Evolutionary conservation across 129 eudicot genomes (phyloP).

Genomic region (Solidago caesia): DNA sequence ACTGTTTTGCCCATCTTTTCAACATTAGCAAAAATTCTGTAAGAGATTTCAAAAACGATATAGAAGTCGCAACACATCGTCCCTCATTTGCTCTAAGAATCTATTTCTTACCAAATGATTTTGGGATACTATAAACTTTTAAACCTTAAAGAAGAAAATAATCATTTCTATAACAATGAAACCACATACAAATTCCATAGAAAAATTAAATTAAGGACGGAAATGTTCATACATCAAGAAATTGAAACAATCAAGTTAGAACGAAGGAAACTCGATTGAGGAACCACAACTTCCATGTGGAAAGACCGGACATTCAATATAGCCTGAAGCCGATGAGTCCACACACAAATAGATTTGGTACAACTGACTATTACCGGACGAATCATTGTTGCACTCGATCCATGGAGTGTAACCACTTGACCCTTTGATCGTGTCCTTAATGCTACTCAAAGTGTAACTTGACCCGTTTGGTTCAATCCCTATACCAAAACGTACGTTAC

Average conservation of each 20-base stretch:
- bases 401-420: slow-evolving; percentile 56
- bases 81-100: too few relatives aligned
- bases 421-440: slow-evolving; percentile 53
- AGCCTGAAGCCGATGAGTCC: slow-evolving; percentile 48
- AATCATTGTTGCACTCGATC: slow-evolving; percentile 71
- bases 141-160: not conserved
- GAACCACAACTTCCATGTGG: slow-evolving; percentile 70
- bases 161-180: not conserved
- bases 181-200: slow-evolving; percentile 2
- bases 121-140: too few relatives aligned
- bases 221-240: not conserved
- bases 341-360: slow-evolving; percentile 78
- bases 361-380: slow-evolving; percentile 56
- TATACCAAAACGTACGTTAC: not conserved
- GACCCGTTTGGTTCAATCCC: slow-evolving; percentile 63
- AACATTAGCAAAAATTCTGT: too few relatives aligned
- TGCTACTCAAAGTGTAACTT: slow-evolving; percentile 39
- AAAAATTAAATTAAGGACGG: not conserved
- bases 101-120: too few relatives aligned
- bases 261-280: slow-evolving; percentile 53
- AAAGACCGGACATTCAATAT: slow-evolving; percentile 68
- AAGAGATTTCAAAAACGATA: too few relatives aligned
- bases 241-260: slow-evolving; percentile 23
- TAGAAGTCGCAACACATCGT: too few relatives aligned
- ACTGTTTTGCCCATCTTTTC: too few relatives aligned